Percentiles rank a stretch among this genome's conserved stretches.
Conservation (phyloP, 352 stramenopile genomes). For the Phytophthora colocasiae region DNA sequence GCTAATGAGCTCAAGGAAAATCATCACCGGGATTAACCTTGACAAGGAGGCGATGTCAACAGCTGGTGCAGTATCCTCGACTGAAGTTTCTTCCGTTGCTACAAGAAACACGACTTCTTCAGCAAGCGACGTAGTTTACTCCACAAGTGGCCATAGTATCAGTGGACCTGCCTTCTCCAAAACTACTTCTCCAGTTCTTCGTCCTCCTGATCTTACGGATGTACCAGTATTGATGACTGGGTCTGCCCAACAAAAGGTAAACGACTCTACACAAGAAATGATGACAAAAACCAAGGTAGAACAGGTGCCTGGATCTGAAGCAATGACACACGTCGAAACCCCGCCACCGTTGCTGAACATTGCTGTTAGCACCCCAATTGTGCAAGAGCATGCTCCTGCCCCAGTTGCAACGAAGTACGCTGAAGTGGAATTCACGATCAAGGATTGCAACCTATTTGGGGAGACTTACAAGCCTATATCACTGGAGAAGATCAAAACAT, state of each 20-base stretch:
- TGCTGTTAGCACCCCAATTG: conserved; percentile 1
- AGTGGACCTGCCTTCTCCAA: background rate
- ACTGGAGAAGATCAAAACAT: conserved; percentile 1
- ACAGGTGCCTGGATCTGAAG: conserved; percentile 25
- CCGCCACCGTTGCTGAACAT: conserved; percentile 10
- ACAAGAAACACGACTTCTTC: background rate
- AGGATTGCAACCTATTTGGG: conserved; percentile 32
- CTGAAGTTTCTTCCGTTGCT: background rate
- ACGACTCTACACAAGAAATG: background rate
- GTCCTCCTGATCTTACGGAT: background rate
- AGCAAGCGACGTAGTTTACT: background rate
- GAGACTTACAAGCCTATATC: conserved; percentile 14
- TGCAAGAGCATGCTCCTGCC: background rate
- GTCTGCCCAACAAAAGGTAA: background rate
- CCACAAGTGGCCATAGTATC: background rate
- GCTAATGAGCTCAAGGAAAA: background rate
- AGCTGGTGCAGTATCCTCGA: background rate
- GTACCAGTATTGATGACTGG: background rate
- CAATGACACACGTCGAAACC: background rate
- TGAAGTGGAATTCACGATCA: conserved; percentile 13
- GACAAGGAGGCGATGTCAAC: background rate
- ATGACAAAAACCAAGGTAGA: conserved; percentile 7
- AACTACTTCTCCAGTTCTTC: background rate
- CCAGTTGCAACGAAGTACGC: conserved; percentile 3
- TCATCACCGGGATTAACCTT: background rate